These are phyloP conservation scores for Backusella tuberculispora DNA, from an alignment of 192 early-diverging fungal genomes.

Conservation along the genomic window DNA sequence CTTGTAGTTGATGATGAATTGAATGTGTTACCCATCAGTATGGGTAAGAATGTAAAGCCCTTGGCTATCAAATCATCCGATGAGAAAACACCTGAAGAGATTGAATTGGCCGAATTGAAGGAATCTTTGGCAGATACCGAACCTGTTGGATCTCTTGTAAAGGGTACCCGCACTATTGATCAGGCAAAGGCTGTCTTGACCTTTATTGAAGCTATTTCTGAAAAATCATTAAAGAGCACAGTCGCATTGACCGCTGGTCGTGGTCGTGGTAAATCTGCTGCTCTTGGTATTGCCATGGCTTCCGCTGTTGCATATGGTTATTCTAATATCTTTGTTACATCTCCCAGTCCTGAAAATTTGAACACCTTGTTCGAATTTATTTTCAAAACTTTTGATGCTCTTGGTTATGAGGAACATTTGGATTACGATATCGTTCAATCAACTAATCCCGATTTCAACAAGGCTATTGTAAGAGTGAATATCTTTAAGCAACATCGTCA, in stretches of 20 bases:
- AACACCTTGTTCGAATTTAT: slow-evolving; percentile 98
- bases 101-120: slow-evolving; percentile 84
- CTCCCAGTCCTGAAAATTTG: slow-evolving; percentile 96
- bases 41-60: slow-evolving; percentile 93
- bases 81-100: slow-evolving; percentile 48
- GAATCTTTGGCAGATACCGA: slow-evolving; percentile 88
- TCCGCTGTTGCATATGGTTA: slow-evolving; percentile 98
- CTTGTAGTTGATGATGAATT: slow-evolving; percentile 98
- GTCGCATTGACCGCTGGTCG: slow-evolving; percentile 94
- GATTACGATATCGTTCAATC: slow-evolving; percentile 99
- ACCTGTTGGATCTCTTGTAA: slow-evolving; percentile 87
- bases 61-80: slow-evolving; percentile 61
- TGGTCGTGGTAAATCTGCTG: slow-evolving; percentile 97
- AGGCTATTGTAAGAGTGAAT: slow-evolving; percentile 95
- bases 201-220: slow-evolving; percentile 94
- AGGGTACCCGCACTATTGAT: slow-evolving; percentile 82
- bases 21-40: slow-evolving; percentile 93
- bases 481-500: slow-evolving; percentile 96
- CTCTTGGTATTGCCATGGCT: slow-evolving; percentile 92
- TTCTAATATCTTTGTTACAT: slow-evolving; percentile 99
- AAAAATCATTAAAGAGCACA: slow-evolving; percentile 90
- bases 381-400: slow-evolving; percentile 96
- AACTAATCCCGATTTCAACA: slow-evolving; percentile 94
- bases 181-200: slow-evolving; percentile 97
- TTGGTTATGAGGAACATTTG: slow-evolving; percentile 98